These are phyloP conservation scores for Veloporphyrellus conicus DNA, from an alignment of 1,284 basidiomycete genomes.

Conservation along the genomic window DNA sequence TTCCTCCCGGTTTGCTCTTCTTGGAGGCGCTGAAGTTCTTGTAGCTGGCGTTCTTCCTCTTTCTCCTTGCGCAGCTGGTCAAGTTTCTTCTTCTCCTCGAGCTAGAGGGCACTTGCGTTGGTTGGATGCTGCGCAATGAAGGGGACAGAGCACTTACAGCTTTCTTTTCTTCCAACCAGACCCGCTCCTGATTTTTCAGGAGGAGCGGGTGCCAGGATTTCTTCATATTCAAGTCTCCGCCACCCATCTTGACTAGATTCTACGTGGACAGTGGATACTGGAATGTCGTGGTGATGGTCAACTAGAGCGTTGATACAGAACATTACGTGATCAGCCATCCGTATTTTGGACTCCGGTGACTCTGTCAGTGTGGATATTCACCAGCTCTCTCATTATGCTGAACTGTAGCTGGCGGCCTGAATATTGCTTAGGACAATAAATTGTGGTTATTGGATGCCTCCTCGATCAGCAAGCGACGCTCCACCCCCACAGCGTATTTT, in stretches of 20 bases:
- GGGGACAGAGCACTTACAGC: constrained; percentile 55
- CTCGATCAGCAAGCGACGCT: not conserved
- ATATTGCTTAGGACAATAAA: not conserved
- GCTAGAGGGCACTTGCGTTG: constrained; percentile 41
- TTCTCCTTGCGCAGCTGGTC: constrained; percentile 95
- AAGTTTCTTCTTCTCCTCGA: constrained; percentile 97
- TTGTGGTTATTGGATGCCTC: too few relatives aligned
- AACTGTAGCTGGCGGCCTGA: not conserved
- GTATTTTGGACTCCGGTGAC: not conserved
- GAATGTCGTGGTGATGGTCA: constrained; percentile 7
- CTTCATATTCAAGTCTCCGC: constrained; percentile 93
- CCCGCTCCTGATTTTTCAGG: constrained; percentile 96
- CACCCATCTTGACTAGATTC: constrained; percentile 77
- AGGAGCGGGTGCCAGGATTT: constrained; percentile 99
- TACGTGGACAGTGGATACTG: constrained; percentile 12
- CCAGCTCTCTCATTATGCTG: not conserved
- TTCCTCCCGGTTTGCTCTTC: constrained; percentile 94
- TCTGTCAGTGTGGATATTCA: not conserved
- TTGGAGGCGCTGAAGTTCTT: constrained; percentile 92
- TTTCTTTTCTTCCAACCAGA: constrained; percentile 98
- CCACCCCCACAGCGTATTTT: not conserved
- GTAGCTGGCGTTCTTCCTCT: constrained; percentile 94
- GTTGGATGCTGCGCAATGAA: constrained; percentile 1
- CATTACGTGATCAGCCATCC: constrained; percentile 5
- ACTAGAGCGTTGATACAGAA: not conserved